phyloP scores from a whole-genome alignment of 2,329 filamentous ascomycete species.

The Phialophora macrospora region DNA sequence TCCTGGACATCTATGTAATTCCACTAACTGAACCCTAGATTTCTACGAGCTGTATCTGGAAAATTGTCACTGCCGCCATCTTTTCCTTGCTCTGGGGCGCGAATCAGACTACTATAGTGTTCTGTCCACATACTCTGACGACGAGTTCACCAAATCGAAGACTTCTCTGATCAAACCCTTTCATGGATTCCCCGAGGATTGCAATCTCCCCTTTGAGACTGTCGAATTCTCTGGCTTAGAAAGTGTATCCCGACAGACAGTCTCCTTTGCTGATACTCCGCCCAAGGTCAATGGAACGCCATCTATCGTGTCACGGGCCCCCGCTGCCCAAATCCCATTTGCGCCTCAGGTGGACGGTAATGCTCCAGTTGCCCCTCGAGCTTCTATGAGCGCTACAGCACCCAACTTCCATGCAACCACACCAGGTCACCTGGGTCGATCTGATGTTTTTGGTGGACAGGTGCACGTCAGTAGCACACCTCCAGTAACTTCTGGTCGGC shows the following conservation, averaged over 20 bases:
- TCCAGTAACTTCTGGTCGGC: not conserved
- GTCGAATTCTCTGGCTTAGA: slow-evolving; percentile 27
- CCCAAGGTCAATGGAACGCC: not conserved
- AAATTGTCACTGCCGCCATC: slow-evolving; percentile 36
- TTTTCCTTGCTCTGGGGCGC: slow-evolving; percentile 32
- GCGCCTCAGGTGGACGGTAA: not conserved
- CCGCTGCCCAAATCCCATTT: not conserved
- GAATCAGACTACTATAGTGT: slow-evolving; percentile 33
- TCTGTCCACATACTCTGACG: slow-evolving; percentile 33
- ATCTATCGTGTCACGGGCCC: not conserved
- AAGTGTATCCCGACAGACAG: slow-evolving; percentile 16
- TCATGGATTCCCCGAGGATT: slow-evolving; percentile 20
- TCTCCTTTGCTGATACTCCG: not conserved
- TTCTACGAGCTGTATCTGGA: slow-evolving; percentile 35
- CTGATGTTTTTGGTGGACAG: not conserved
- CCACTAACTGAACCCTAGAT: slow-evolving; percentile 28
- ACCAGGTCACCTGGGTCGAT: not conserved
- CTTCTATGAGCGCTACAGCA: not conserved
- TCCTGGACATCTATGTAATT: not conserved
- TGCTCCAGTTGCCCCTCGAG: not conserved
- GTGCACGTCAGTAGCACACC: not conserved
- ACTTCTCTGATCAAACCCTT: slow-evolving; percentile 29
- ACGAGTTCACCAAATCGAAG: slow-evolving; percentile 33
- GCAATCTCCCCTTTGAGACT: slow-evolving; percentile 29
- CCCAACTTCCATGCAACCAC: not conserved